Conservation (phyloP, 768 basidiomycete genomes). For the Mrakia frigida region DNA sequence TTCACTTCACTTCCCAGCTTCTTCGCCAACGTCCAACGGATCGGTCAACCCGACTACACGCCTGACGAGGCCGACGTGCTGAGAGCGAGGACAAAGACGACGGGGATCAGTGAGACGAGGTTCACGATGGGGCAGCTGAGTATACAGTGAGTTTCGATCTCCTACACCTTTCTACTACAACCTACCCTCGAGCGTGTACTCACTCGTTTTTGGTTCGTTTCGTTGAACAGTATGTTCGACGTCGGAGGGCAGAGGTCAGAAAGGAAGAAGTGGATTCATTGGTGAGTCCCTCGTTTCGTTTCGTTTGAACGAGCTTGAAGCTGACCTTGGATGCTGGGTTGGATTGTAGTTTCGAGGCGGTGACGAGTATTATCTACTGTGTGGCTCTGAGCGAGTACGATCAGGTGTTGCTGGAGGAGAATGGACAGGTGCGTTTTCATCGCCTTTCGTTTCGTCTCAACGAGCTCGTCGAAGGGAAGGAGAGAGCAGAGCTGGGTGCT, state of each 20-base stretch:
- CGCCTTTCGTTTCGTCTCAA: no score
- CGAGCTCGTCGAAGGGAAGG: no score
- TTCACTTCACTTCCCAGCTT: constrained; percentile 54
- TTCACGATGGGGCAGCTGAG: constrained; percentile 51
- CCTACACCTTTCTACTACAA: neutral
- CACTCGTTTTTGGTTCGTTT: neutral
- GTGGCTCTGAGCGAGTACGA: constrained; percentile 71
- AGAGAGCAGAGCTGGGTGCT: neutral
- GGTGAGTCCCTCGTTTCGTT: constrained; percentile 11
- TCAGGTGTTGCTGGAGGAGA: constrained; percentile 64
- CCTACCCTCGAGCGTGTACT: neutral
- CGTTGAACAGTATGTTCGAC: constrained; percentile 57
- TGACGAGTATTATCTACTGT: constrained; percentile 73
- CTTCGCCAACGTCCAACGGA: constrained; percentile 76
- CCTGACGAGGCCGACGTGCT: constrained; percentile 84
- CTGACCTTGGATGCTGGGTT: constrained; percentile 36
- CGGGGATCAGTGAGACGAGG: constrained; percentile 84
- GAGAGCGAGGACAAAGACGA: constrained; percentile 79
- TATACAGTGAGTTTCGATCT: constrained; percentile 45
- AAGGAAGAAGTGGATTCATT: constrained; percentile 55
- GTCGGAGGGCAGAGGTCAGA: constrained; percentile 75
- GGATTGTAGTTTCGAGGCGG: constrained; percentile 55
- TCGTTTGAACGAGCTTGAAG: constrained; percentile 31
- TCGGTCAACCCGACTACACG: constrained; percentile 71
- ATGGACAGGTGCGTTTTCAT: constrained; percentile 44